Conservation (phyloP, 805 yeast species). For the Kurtzmaniella cleridarum region DNA sequence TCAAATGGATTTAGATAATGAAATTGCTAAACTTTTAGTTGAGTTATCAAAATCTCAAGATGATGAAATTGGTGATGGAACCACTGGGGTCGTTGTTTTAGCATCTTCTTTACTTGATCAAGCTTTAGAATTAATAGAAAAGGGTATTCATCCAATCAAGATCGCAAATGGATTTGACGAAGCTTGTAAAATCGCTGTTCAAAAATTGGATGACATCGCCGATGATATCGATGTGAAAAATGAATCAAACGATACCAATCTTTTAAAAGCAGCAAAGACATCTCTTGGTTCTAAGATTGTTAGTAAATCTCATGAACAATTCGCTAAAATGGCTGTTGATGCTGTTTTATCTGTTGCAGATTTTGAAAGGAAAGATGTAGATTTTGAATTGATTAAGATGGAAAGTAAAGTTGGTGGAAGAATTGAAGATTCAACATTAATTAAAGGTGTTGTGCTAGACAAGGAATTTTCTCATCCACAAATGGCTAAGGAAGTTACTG, state of each 20-base stretch:
- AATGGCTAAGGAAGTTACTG: slow-evolving; percentile 77
- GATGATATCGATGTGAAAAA: slow-evolving; percentile 53
- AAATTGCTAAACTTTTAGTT: slow-evolving; percentile 91
- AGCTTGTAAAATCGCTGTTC: slow-evolving; percentile 88
- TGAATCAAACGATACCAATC: slow-evolving; percentile 47
- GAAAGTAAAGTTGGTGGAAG: slow-evolving; percentile 97
- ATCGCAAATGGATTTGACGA: slow-evolving; percentile 96
- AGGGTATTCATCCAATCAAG: slow-evolving; percentile 95
- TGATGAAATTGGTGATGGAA: slow-evolving; percentile 98
- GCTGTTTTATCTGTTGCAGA: slow-evolving; percentile 92
- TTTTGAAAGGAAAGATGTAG: slow-evolving; percentile 88
- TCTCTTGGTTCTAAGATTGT: slow-evolving; percentile 94
- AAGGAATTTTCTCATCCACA: slow-evolving; percentile 98
- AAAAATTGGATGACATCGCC: slow-evolving; percentile 67
- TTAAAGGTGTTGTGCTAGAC: slow-evolving; percentile 89
- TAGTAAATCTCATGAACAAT: slow-evolving; percentile 86
- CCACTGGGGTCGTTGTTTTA: slow-evolving; percentile 96
- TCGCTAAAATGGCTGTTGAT: slow-evolving; percentile 96
- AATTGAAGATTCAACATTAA: slow-evolving; percentile 74
- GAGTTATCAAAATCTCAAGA: slow-evolving; percentile 94
- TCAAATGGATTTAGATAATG: slow-evolving; percentile 94
- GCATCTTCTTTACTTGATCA: slow-evolving; percentile 94
- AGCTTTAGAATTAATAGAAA: slow-evolving; percentile 89
- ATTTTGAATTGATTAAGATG: slow-evolving; percentile 91
- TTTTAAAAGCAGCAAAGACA: slow-evolving; percentile 89